phyloP scores from a whole-genome alignment of 2,329 filamentous ascomycete genomes.

The Pestalotiopsis sp. region DNA sequence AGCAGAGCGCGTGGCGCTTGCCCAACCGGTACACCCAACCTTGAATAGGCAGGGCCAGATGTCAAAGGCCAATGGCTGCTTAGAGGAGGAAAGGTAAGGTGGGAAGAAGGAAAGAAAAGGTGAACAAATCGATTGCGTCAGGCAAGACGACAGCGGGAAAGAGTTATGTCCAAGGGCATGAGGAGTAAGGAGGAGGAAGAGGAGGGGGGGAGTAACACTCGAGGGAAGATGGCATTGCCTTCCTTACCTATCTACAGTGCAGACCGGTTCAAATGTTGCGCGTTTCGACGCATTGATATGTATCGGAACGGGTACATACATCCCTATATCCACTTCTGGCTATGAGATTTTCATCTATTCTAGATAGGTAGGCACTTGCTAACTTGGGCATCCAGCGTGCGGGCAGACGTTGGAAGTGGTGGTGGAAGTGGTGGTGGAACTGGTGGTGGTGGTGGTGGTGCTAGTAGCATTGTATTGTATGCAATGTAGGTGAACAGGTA shows the following conservation, averaged over 20 bases:
- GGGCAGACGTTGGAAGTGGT: too few relatives aligned
- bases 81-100: too few relatives aligned
- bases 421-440: too few relatives aligned
- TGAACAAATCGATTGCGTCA: too few relatives aligned
- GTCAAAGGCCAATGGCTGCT: neutral
- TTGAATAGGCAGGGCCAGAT: neutral
- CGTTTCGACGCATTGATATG: neutral
- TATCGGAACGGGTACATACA: neutral
- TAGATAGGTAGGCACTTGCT: neutral
- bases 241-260: neutral
- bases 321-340: neutral
- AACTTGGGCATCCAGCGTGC: neutral
- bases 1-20: neutral
- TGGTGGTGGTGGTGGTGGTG: too few relatives aligned
- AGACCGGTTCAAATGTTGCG: neutral
- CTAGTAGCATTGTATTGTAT: too few relatives aligned
- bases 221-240: neutral
- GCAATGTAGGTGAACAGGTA: too few relatives aligned
- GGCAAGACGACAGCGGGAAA: too few relatives aligned
- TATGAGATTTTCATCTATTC: neutral
- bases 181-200: neutral
- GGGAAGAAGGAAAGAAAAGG: too few relatives aligned
- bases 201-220: neutral
- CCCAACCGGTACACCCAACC: neutral
- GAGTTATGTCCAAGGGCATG: neutral